Base-by-base conservation (phyloP, 2,329 filamentous ascomycete species). In the Chalaropsis ovoidea region DNA sequence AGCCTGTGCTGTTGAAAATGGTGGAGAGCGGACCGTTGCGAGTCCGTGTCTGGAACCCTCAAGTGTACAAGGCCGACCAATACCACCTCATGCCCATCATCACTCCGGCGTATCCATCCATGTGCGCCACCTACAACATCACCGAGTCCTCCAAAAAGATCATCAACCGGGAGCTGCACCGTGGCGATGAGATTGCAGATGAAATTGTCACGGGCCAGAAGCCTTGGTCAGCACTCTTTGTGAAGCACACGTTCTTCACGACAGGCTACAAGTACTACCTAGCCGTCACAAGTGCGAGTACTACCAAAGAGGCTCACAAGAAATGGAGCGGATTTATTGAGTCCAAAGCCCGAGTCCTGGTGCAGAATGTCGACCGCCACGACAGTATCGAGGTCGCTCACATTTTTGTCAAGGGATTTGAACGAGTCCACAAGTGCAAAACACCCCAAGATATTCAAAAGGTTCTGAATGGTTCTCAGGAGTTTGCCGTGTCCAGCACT, bases 31-130 rank as follows among this genome's bases (percentile, higher is more conserved):
- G 88, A 0, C 86, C 88, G 22, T 77, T 95, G 49, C 86, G 89
- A 65, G 88, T 94, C 64, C 86, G 89, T 71, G 88, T 96, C 67
- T 99, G 94, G 93, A 97, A 99, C 72, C 94, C 94, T 42, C 88
- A 87, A 80, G 88, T 91, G 39, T 95, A 95, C 74, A 85, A 85
- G 68, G 83, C 84, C 65, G 94, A 97, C 74, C 83, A 84, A 54
- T 89, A 85, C 70, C 93, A 97, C 75, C 79, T 96, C 63, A 99
- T 99, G 94, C 94, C 94, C 35, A 90, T 99, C 75, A 97, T 99
- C 72, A 99, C 94, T 1, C 94, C 94, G 1, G 92, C 94, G 0
- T 97, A 96, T 74, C 94, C 94, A 2, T 95, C 91, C 62, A 97
- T 96, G 92, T 97, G 94, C 74, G 88, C 94, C 1, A 97, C 94